Percentiles rank a stretch among this genome's conserved stretches.
These are phyloP conservation scores for Trichoderma breve DNA, from an alignment of 2,329 filamentous ascomycete species.

Conservation along the genomic window DNA sequence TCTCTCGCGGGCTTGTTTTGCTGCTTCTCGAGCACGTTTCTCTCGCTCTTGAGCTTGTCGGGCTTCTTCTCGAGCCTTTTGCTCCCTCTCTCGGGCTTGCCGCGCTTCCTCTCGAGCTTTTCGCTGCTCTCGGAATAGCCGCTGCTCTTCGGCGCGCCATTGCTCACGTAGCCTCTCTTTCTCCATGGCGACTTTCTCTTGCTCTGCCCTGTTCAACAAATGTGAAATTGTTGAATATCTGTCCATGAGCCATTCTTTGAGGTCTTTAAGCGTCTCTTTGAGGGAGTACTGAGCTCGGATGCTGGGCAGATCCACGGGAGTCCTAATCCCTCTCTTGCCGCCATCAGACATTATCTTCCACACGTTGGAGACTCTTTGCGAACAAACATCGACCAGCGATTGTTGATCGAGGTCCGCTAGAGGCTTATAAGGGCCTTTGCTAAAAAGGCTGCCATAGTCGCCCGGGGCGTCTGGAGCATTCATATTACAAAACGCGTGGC, in stretches of 20 bases:
- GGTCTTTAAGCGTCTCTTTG: neutral
- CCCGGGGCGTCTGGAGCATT: neutral
- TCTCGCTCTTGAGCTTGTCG: neutral
- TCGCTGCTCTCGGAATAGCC: neutral
- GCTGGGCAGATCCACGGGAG: neutral
- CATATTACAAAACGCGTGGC: constrained; percentile 33
- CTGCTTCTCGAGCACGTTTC: neutral
- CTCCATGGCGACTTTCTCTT: neutral
- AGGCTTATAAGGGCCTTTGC: constrained; percentile 28
- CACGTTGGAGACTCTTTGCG: constrained; percentile 26
- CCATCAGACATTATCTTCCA: neutral
- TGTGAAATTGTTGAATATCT: neutral
- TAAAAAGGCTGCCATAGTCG: constrained; percentile 22
- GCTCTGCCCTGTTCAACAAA: neutral
- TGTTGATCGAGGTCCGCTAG: constrained; percentile 24
- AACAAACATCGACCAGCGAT: constrained; percentile 25
- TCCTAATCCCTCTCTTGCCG: neutral
- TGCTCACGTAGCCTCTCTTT: neutral
- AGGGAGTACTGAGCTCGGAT: constrained; percentile 12
- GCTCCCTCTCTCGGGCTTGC: neutral
- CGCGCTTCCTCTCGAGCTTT: neutral
- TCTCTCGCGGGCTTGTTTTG: neutral
- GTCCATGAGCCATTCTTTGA: constrained; percentile 10
- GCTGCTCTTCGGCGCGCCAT: neutral
- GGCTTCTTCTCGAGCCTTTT: neutral